phyloP scores from a whole-genome alignment of 2,329 filamentous ascomycete species.

The Parastagonospora avenae region DNA sequence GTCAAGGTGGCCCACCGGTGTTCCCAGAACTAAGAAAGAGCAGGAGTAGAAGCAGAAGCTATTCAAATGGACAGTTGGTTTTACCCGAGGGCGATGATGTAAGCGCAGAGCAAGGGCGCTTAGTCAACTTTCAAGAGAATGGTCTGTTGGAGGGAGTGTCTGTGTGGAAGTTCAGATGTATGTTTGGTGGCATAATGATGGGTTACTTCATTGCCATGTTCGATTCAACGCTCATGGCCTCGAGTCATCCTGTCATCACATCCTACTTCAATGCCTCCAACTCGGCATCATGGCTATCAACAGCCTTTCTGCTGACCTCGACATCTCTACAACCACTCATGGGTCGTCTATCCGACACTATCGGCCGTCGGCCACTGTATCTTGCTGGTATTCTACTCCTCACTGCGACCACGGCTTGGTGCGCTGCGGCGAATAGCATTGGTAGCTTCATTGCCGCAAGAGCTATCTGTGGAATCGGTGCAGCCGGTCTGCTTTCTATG shows the following conservation, averaged over 20 bases:
- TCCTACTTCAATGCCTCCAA: constrained; percentile 80
- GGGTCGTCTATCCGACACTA: constrained; percentile 73
- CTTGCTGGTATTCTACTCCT: constrained; percentile 69
- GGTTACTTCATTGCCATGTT: constrained; percentile 58
- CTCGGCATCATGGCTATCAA: constrained; percentile 81
- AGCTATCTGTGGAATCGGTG: constrained; percentile 73
- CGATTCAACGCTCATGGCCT: constrained; percentile 81
- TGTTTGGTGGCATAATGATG: constrained; percentile 45
- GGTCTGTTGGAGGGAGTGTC: constrained; percentile 41
- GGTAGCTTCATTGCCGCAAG: constrained; percentile 72
- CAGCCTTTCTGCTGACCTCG: constrained; percentile 76
- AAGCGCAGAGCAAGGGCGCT: constrained; percentile 23
- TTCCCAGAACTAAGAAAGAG: constrained; percentile 31
- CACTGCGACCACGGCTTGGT: constrained; percentile 69
- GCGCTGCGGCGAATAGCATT: constrained; percentile 69
- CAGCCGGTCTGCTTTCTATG: constrained; percentile 72
- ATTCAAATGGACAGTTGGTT: constrained; percentile 31
- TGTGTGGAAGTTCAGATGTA: constrained; percentile 41
- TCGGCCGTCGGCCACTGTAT: constrained; percentile 72
- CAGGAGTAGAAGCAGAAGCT: constrained; percentile 21
- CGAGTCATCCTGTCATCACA: constrained; percentile 79
- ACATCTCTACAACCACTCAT: constrained; percentile 78
- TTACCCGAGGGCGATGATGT: constrained; percentile 27
- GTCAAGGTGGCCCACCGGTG: constrained; percentile 26
- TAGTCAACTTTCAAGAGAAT: constrained; percentile 35